These are phyloP conservation scores for Schizonepeta tenuifolia DNA, from an alignment of 257 asterid genomes.

Conservation along the genomic window DNA sequence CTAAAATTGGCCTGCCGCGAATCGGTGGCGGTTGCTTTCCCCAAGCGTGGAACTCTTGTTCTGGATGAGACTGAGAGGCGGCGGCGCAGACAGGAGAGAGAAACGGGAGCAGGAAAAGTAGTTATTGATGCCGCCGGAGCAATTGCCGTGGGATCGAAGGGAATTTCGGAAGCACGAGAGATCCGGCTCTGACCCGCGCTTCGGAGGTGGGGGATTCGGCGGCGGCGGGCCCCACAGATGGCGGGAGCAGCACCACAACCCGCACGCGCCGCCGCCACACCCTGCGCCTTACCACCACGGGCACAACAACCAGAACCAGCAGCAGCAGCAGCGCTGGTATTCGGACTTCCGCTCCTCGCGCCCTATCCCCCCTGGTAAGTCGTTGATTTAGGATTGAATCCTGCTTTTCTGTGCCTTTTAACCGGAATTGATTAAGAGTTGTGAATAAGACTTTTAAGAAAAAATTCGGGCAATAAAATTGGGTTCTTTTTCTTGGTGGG, in stretches of 20 bases:
- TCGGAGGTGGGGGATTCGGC: constrained; percentile 55
- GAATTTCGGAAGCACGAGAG: constrained; percentile 90
- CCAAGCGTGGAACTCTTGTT: constrained; percentile 11
- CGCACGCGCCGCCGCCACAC: constrained; percentile 57
- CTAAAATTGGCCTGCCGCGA: constrained; percentile 31
- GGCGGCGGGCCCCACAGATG: constrained; percentile 70
- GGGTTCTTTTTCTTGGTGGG: constrained; percentile 16
- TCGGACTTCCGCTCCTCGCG: constrained; percentile 74
- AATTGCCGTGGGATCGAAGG: constrained; percentile 95
- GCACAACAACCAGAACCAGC: constrained; percentile 39
- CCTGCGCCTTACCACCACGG: constrained; percentile 58
- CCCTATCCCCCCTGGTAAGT: constrained; percentile 73
- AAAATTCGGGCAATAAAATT: not conserved
- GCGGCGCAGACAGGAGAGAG: constrained; percentile 38
- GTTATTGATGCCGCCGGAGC: constrained; percentile 92
- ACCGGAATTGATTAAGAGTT: not conserved
- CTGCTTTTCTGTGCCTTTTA: not conserved
- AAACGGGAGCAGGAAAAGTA: constrained; percentile 33
- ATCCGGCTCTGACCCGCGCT: constrained; percentile 60
- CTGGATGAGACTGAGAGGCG: constrained; percentile 60
- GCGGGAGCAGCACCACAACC: constrained; percentile 66
- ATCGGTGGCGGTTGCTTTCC: constrained; percentile 19
- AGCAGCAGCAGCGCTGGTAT: constrained; percentile 60
- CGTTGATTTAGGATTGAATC: not conserved
- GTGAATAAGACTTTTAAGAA: not conserved